Base-by-base conservation (phyloP, 2,329 filamentous ascomycete species). In the Scytalidium sp. region DNA sequence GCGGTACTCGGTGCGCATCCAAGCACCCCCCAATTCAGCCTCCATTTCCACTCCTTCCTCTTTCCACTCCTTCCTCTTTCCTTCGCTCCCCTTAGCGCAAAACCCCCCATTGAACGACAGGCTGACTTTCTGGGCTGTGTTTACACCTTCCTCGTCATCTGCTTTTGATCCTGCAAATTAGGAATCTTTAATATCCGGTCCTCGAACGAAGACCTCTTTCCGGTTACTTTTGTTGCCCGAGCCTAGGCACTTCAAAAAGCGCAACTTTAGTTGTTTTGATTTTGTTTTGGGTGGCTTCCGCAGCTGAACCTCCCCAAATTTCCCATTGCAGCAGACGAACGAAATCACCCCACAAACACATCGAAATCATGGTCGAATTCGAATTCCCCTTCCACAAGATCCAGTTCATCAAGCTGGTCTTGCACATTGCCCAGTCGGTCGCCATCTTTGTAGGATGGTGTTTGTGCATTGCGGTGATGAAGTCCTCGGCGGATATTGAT, bases 401-500 rank as follows among this genome's bases (percentile, higher is more conserved):
- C 25, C 63, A 64, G 47, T 60, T 59, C 41, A 57, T 61, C 17
- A 86, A 86, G 68, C 67, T 85, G 51, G 75, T 71, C 47, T 64
- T 84, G 40, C 83, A 86, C 67, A 67, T 72, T 46, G 64, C 70
- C 50, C 83, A 86, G 68, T 73, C 78, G 51, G 56, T 80, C 43
- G 59, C 83, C 20, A 76, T 71, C 42, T 71, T 84, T 43, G 70
- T 84, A 20, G 70, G 76, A 58, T 85, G 81, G 73, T 71, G 75
- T 50, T 69, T 86, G 51, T 78, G 80, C 57, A 83, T 86, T 58
- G 72, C 77, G 20, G 74, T 85, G 42, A 83, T 85, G 61, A 72
- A 71, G 69, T 70, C 47, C 64, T 74, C 9, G 64, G 70, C 79
- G 4, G 64, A 63, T 19, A 74, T 85, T 54, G 76, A 75, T 49